phyloP scores from a whole-genome alignment of 2,329 filamentous ascomycete genomes.

The Ascochyta rabiei region DNA sequence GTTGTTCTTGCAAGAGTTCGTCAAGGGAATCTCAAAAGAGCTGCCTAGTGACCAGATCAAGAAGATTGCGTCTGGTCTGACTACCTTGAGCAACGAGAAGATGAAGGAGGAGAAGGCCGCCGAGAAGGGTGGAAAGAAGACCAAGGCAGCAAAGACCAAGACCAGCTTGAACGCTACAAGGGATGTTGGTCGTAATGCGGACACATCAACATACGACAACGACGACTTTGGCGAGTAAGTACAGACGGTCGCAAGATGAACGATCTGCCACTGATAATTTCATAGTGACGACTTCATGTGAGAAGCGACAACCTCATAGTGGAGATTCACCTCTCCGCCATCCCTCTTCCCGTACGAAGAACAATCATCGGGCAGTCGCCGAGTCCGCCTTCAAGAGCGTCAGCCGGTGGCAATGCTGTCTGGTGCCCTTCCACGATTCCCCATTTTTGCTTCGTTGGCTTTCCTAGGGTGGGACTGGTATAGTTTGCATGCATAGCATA shows the following conservation, averaged over 20 bases:
- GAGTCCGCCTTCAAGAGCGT: background rate
- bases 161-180: conserved; percentile 73
- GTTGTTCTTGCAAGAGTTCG: conserved; percentile 88
- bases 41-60: conserved; percentile 93
- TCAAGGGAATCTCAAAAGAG: conserved; percentile 85
- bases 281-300: conserved; percentile 50
- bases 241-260: background rate
- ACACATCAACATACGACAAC: conserved; percentile 80
- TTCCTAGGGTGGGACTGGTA: conserved; percentile 8
- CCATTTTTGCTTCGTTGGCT: conserved; percentile 12
- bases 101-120: conserved; percentile 97
- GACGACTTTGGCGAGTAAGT: conserved; percentile 87
- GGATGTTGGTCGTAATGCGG: conserved; percentile 62
- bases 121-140: conserved; percentile 95
- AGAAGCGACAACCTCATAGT: conserved; percentile 11
- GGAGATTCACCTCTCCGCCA: conserved; percentile 4
- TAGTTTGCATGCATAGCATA: conserved; percentile 21
- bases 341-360: conserved; percentile 16
- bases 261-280: conserved; percentile 24
- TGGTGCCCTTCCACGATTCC: conserved; percentile 2
- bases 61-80: conserved; percentile 87
- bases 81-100: conserved; percentile 95
- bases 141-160: conserved; percentile 96
- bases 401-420: background rate
- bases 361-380: conserved; percentile 15